phyloP scores from a whole-genome alignment of 768 basidiomycete genomes.

The Lactifluus pinguis region DNA sequence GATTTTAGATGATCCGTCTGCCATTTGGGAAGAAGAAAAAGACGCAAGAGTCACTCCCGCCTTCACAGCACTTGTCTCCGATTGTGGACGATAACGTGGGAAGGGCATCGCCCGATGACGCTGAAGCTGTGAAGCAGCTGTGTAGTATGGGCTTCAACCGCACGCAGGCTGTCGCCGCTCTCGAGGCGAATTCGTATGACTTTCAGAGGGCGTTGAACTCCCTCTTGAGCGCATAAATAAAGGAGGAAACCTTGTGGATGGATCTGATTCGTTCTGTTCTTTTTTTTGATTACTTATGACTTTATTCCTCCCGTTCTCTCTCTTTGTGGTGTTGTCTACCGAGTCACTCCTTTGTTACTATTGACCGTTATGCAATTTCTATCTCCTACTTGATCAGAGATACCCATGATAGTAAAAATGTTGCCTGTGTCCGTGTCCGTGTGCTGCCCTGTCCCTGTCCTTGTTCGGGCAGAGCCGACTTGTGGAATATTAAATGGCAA shows the following conservation, averaged over 20 bases:
- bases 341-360: conserved; percentile 6
- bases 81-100: conserved; percentile 37
- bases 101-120: conserved; percentile 53
- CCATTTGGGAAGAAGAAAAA: conserved; percentile 76
- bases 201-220: conserved; percentile 71
- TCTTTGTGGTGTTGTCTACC: not conserved
- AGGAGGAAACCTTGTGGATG: not conserved
- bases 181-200: conserved; percentile 81
- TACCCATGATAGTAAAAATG: not conserved
- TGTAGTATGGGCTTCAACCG: conserved; percentile 89
- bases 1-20: conserved; percentile 50
- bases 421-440: too few species aligned
- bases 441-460: too few species aligned
- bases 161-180: conserved; percentile 67
- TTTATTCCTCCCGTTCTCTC: not conserved
- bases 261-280: conserved; percentile 6
- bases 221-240: conserved; percentile 37
- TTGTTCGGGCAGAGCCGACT: conserved; percentile 9
- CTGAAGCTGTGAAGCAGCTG: conserved; percentile 68
- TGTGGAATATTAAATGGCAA: conserved; percentile 4
- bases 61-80: conserved; percentile 28
- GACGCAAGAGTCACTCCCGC: conserved; percentile 40
- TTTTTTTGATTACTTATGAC: not conserved
- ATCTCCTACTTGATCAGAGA: too few species aligned
- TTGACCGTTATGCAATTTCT: not conserved